Evolutionary conservation across 2,329 filamentous ascomycete genomes (phyloP), one percentile per base, ranked within the genome.

Genomic region (Apiospora marii): DNA sequence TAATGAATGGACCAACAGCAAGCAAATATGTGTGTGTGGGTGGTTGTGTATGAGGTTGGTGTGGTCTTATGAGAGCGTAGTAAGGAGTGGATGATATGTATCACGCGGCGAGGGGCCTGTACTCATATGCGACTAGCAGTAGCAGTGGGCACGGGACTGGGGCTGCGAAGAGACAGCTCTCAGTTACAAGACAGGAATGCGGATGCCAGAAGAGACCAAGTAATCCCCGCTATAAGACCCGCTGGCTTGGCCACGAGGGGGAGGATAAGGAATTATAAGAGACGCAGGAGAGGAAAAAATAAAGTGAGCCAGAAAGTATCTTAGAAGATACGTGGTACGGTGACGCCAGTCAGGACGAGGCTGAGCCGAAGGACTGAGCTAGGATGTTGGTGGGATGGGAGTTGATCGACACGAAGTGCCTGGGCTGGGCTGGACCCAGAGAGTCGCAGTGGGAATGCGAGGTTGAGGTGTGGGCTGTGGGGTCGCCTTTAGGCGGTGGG

Each of bases 321-420:
- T 64, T 37, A 64, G 58, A 64, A 67, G 74, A 74, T 78, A 76
- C 77, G 75, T 77, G 76, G 75, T 75, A 75, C 74, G 76, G 79
- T 79, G 78, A 80, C 78, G 79, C 78, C 77, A 78, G 75, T 72
- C 53, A 72, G 74, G 75, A 78, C 76, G 79, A 81, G 79, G 79
- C 79, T 81, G 79, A 81, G 79, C 76, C 68, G 67, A 68, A 30
- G 67, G 67, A 44, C 67, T 46, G 44, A 68, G 24, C 67, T 48
- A 68, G 67, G 67, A 34, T 49, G 30, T 41, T 58, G 34, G 43
- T 30, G n/a, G 68, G 68, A 41, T 53, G 68, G 48, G 68, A 7
- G 48, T 27, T 72, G 72, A 73, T 73, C 70, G 72, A 69, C 72
- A 69, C 68, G 44, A 67, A 72, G 70, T 72, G 72, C 70, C 58